Evolutionary conservation across 139 green algal species (phyloP).

Genomic region (Astrephomene gubernaculifera): DNA sequence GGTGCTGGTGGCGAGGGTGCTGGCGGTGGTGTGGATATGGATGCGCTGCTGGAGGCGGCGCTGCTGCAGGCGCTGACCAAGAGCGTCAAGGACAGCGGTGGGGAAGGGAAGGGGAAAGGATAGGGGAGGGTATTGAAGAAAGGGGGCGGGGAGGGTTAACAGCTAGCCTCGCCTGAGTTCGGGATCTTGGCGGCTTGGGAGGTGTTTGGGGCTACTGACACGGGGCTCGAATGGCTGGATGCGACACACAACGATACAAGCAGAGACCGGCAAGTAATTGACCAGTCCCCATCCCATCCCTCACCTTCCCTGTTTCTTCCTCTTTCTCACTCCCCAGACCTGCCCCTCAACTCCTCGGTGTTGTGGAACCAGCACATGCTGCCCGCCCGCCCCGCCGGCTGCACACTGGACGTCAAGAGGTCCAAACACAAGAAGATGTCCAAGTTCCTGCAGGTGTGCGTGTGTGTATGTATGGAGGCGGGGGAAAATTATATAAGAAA

Average conservation of each 20-base stretch:
- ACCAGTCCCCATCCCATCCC: too few relatives aligned
- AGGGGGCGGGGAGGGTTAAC: neutral
- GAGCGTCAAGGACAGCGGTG: slow-evolving; percentile 62
- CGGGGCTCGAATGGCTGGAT: too few relatives aligned
- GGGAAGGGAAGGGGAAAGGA: neutral
- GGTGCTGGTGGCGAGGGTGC: neutral
- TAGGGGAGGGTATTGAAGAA: neutral
- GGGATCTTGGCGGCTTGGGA: too few relatives aligned
- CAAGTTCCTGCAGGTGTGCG: slow-evolving; percentile 60
- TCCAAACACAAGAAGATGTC: slow-evolving; percentile 76
- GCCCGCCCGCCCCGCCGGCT: slow-evolving; percentile 33
- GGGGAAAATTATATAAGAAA: too few relatives aligned
- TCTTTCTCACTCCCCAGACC: too few relatives aligned
- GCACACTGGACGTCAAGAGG: slow-evolving; percentile 67
- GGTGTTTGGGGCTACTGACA: too few relatives aligned
- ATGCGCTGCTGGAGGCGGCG: slow-evolving; percentile 60
- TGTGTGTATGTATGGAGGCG: too few relatives aligned
- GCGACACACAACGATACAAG: too few relatives aligned
- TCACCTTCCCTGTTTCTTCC: too few relatives aligned
- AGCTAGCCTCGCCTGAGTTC: too few relatives aligned
- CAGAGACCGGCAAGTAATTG: too few relatives aligned
- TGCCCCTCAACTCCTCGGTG: slow-evolving; percentile 46
- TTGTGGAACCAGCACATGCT: slow-evolving; percentile 64
- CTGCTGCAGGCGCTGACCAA: slow-evolving; percentile 73
- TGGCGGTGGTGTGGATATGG: slow-evolving; percentile 58